phyloP scores from a whole-genome alignment of 345 rosid genomes.

The Rubroshorea leprosula region DNA sequence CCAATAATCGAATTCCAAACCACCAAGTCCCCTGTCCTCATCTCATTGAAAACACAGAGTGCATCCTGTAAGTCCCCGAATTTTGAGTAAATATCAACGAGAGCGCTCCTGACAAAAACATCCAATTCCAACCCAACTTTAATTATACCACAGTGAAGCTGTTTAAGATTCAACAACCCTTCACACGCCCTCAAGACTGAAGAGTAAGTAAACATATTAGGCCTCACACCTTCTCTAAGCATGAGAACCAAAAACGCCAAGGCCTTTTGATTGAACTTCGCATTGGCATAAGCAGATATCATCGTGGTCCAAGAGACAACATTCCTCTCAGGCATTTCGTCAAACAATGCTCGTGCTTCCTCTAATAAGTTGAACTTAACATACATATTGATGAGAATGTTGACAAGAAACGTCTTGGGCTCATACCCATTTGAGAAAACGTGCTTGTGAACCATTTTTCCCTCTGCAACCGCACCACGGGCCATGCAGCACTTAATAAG shows the following conservation, averaged over 20 bases:
- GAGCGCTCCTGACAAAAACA: conserved; percentile 50
- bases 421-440: conserved; percentile 33
- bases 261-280: conserved; percentile 18
- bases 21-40: conserved; percentile 47
- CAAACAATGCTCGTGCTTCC: conserved; percentile 27
- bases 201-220: conserved; percentile 52
- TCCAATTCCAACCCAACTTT: conserved; percentile 49
- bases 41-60: conserved; percentile 33
- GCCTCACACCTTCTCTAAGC: conserved; percentile 46
- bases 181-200: conserved; percentile 47
- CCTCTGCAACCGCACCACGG: conserved; percentile 34
- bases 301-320: conserved; percentile 52
- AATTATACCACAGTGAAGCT: conserved; percentile 40
- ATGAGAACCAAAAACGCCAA: conserved; percentile 28
- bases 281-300: conserved; percentile 41
- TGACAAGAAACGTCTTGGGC: conserved; percentile 42
- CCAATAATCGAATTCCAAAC: conserved; percentile 66
- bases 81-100: conserved; percentile 49
- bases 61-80: conserved; percentile 32
- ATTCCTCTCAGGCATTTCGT: conserved; percentile 26
- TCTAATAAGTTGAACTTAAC: conserved; percentile 34
- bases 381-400: conserved; percentile 35
- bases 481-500: conserved; percentile 49
- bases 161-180: conserved; percentile 25
- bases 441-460: conserved; percentile 35